Base-by-base conservation (phyloP, 148 eudicot genomes). In the Pouteria glomerata region DNA sequence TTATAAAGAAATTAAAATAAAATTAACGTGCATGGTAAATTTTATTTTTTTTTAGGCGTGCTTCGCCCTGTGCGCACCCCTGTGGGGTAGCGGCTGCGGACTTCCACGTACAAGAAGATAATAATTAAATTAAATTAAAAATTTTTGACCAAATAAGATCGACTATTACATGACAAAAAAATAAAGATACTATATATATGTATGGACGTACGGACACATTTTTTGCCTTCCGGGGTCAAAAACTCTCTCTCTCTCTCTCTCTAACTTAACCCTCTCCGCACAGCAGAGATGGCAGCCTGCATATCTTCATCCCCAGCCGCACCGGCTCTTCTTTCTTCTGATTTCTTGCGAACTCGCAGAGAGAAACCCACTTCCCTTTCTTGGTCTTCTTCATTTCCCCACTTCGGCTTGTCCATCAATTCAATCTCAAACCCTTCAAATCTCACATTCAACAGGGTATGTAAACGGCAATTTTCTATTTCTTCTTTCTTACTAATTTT, bases 361-460 rank as follows among this genome's bases (percentile, higher is more conserved):
- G 76, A 70, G 35, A 85, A 77, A 70, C 90, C 84, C 65, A 53
- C 68, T 63, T 78, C 88, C 13, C 73, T 89, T 35, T 87, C 95
- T 55, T 92, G 90, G 90, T 84, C 84, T 26, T 87, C 84, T 76
- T 89, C 90, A 1, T 42, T 89, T 66, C 89, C 92, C 0, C 82
- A 79, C 2, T 62, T 85, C 23, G 80, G 80, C 47, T 67, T 87
- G 34, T 78, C 87, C 31, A 68, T 68, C 63, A 70, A 71, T 74
- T 83, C 68, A 42, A 33, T 58, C 47, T 63, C 79, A 19, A 66
- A n/a, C 53, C 67, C 78, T 63, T 60, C 83, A 15, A 71, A 34
- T 62, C 63, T 70, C 63, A 42, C 69, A n/a, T 69, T 52, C 29
- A 79, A 80, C 33, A 77, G 81, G 91, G 96, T 89, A 78, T 47